Evolutionary conservation across 257 asterid genomes (phyloP).

Genomic region (Solanum chaucha): DNA sequence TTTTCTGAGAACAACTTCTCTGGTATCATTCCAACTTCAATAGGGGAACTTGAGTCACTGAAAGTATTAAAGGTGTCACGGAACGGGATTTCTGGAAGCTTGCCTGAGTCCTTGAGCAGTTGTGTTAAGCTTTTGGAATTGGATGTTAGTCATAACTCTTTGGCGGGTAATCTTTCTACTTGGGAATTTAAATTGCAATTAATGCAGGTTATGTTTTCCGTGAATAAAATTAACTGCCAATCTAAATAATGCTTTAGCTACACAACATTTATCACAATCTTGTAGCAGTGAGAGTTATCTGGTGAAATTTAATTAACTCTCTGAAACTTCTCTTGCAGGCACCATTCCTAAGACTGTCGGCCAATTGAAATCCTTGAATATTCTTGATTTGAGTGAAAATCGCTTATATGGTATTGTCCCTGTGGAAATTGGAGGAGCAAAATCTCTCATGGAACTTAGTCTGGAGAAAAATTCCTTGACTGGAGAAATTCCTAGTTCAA

Average conservation of each 20-base stretch:
- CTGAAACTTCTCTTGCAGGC: slow-evolving; percentile 40
- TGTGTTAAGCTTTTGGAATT: slow-evolving; percentile 45
- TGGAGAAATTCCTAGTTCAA: slow-evolving; percentile 54
- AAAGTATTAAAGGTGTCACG: slow-evolving; percentile 48
- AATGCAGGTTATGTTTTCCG: slow-evolving; percentile 14
- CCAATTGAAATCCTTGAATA: slow-evolving; percentile 25
- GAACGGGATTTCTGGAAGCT: slow-evolving; percentile 44
- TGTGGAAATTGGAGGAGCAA: slow-evolving; percentile 51
- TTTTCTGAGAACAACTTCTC: slow-evolving; percentile 56
- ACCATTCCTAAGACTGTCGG: slow-evolving; percentile 41
- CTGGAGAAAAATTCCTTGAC: slow-evolving; percentile 47
- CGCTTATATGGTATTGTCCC: slow-evolving; percentile 63
- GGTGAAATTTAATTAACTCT: slow-evolving; percentile 43
- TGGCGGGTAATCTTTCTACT: slow-evolving; percentile 44
- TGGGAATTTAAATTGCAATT: slow-evolving; percentile 53
- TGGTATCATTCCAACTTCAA: slow-evolving; percentile 46
- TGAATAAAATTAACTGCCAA: background rate
- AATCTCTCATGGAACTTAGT: slow-evolving; percentile 39
- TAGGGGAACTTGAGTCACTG: slow-evolving; percentile 50
- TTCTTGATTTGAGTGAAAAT: slow-evolving; percentile 64
- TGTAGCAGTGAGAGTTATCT: slow-evolving; percentile 25
- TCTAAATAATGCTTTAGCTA: slow-evolving; percentile 24
- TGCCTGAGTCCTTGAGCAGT: slow-evolving; percentile 48
- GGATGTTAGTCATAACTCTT: slow-evolving; percentile 52
- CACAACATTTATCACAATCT: slow-evolving; percentile 42